Conservation (phyloP, 257 asterid species). For the Rubia yunnanensis region DNA sequence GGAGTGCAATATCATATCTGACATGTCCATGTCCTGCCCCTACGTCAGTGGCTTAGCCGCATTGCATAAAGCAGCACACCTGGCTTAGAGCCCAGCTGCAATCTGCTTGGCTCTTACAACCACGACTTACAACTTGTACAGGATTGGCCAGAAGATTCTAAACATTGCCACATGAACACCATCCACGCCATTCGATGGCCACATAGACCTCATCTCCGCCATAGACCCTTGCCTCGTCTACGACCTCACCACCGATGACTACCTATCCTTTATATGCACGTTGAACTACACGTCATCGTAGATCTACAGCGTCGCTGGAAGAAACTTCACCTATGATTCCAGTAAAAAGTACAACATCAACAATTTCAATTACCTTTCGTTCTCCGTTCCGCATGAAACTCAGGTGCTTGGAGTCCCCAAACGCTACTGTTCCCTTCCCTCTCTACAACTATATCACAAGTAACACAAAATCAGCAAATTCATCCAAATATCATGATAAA, state of each 20-base stretch:
- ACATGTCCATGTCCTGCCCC: constrained; percentile 83
- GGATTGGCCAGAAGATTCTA: constrained; percentile 37
- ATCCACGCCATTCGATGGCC: constrained; percentile 78
- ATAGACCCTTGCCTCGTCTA: constrained; percentile 75
- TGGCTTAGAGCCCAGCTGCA: constrained; percentile 63
- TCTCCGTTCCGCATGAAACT: constrained; percentile 40
- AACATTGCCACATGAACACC: constrained; percentile 69
- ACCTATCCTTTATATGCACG: constrained; percentile 67
- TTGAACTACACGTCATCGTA: constrained; percentile 52
- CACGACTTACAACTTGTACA: constrained; percentile 60
- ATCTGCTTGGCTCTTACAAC: constrained; percentile 48
- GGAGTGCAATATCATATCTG: constrained; percentile 60
- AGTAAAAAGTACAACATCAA: constrained; percentile 44
- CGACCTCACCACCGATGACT: constrained; percentile 43
- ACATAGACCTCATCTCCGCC: constrained; percentile 85
- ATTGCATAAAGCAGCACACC: constrained; percentile 47
- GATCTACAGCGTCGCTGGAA: constrained; percentile 48
- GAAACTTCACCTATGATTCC: constrained; percentile 53
- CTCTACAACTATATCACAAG: neutral
- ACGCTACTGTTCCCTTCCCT: neutral
- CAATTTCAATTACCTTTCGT: constrained; percentile 84
- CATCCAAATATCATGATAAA: neutral
- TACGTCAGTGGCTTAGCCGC: constrained; percentile 84
- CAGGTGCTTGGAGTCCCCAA: constrained; percentile 15
- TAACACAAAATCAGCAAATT: neutral